Evolutionary conservation across 495 filamentous ascomycete genomes (phyloP), one percentile per base, ranked within the genome.

Genomic region (Neurospora intermedia): DNA sequence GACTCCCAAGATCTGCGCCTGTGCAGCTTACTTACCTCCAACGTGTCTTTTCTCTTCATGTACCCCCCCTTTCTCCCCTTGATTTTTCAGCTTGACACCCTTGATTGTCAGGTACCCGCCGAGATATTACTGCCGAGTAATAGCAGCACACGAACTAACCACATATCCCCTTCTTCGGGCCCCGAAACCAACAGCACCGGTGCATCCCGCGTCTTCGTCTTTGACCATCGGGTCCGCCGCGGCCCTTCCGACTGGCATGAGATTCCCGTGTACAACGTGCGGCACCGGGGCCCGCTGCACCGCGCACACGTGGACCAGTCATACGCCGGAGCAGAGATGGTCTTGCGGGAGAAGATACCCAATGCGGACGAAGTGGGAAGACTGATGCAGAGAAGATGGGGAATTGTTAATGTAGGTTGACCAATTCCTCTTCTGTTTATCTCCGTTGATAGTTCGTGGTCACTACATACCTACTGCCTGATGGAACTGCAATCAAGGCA

Each of bases 281-380:
- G 75, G 6, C 79, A 85, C 69, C 88, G 90, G 48, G 88, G 89
- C 9, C 91, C 91, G 2, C 86, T 91, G 3, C 84, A 88, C 69
- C 84, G 89, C 41, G 90, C 91, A 0, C 91, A 92, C 76, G 89
- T 93, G 74, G 91, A 93, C 78, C 91, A 92, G 78, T 90, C 89
- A 69, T 91, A 91, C 80, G 74, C 76, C 31, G 90, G 90, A 9
- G 84, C 88, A 7, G 81, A 83, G 23, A 80, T 86, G 35, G 85
- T 88, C 18, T 87, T 92, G 23, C 73, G 79, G 18, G 80, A 87
- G 77, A 87, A 88, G 70, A 82, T 92, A 6, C 85, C 85, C 0
- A 71, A 75, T 54, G 88, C 88, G 4, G 84, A 84, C 2, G 81
- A 82, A 74, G 54, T 66, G 27, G 27, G 6, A 27, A 3, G 1